These are phyloP conservation scores for Megacollybia marginata DNA, from an alignment of 768 basidiomycete genomes.

Conservation along the genomic window DNA sequence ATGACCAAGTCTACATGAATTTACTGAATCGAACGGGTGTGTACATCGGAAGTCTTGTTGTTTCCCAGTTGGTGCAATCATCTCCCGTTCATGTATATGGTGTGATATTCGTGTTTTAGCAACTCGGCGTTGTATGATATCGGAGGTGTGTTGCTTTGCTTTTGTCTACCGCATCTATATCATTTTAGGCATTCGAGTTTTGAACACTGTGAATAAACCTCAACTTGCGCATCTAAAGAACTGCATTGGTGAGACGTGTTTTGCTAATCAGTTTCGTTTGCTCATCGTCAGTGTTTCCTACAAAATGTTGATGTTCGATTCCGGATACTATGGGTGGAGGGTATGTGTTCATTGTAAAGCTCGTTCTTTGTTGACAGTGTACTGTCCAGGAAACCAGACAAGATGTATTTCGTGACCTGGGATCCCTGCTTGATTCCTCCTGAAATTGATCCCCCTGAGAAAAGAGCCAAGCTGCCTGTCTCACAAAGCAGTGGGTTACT, in stretches of 20 bases:
- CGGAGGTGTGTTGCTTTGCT: conserved; percentile 3
- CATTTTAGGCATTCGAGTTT: conserved; percentile 10
- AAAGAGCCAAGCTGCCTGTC: neutral
- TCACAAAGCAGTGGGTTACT: neutral
- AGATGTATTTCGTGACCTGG: conserved; percentile 12
- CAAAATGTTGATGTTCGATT: conserved; percentile 8
- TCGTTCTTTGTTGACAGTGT: neutral
- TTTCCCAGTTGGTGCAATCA: neutral
- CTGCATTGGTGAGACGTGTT: conserved; percentile 10
- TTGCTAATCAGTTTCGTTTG: neutral
- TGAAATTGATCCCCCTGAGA: neutral
- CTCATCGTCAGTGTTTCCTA: conserved; percentile 14
- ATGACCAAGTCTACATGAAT: conserved; percentile 16
- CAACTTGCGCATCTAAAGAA: conserved; percentile 9
- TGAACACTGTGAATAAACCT: conserved; percentile 11
- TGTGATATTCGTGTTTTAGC: neutral
- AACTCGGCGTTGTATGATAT: conserved; percentile 14
- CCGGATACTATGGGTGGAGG: conserved; percentile 17
- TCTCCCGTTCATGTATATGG: neutral
- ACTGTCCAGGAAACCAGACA: conserved; percentile 14
- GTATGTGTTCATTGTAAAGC: conserved; percentile 2
- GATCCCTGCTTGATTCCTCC: conserved; percentile 11
- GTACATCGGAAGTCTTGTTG: conserved; percentile 9
- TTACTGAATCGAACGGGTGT: conserved; percentile 9
- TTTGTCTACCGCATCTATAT: neutral